phyloP scores from a whole-genome alignment of 2,329 filamentous ascomycete species.

The Nothophaeocryptopus gaeumannii region DNA sequence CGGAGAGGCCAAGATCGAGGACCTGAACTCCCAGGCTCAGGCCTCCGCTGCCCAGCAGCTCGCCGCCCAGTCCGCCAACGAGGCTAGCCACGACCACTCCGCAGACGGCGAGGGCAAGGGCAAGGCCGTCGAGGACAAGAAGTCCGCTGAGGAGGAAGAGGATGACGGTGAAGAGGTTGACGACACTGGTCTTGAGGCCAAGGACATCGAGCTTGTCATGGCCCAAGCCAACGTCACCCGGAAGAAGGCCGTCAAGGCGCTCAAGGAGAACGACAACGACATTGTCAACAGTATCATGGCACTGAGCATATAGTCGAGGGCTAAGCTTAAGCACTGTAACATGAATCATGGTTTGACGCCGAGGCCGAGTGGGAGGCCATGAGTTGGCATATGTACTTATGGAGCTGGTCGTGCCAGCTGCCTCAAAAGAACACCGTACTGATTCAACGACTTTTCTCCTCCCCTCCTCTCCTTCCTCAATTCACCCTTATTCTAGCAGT shows the following conservation, averaged over 20 bases:
- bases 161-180: conserved; percentile 96
- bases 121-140: conserved; percentile 62
- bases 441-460: too few species aligned
- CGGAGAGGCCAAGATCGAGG: conserved; percentile 99
- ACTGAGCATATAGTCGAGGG: conserved; percentile 54
- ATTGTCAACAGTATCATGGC: conserved; percentile 99
- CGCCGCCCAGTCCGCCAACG: conserved; percentile 66
- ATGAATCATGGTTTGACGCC: too few species aligned
- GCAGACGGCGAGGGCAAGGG: conserved; percentile 79
- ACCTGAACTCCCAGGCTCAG: conserved; percentile 97
- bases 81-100: conserved; percentile 69
- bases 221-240: conserved; percentile 93
- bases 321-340: too few species aligned
- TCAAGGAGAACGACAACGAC: conserved; percentile 99
- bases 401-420: too few species aligned
- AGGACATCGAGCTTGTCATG: conserved; percentile 99
- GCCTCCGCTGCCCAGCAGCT: conserved; percentile 94
- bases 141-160: conserved; percentile 64
- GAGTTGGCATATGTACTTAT: too few species aligned
- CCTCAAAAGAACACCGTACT: too few species aligned
- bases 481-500: too few species aligned
- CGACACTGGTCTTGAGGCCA: conserved; percentile 89
- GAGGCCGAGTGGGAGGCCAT: too few species aligned
- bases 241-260: conserved; percentile 97
- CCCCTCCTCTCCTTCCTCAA: too few species aligned